Evolutionary conservation across 208 protist species (phyloP).

Genomic region (Trypanosoma platydactyli): DNA sequence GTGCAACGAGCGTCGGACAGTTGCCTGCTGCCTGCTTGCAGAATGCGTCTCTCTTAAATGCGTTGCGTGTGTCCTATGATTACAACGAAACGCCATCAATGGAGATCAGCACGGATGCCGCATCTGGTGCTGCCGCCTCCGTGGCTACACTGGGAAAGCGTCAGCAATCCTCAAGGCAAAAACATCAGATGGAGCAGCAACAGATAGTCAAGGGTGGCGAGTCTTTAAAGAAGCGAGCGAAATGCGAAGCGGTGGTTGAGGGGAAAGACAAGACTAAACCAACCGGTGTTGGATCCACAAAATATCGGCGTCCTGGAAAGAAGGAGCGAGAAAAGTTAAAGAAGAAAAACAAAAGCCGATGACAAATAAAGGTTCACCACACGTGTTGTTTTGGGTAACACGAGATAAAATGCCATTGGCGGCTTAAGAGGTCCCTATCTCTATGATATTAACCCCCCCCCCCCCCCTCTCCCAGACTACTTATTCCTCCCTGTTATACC

Average conservation of each 20-base stretch:
- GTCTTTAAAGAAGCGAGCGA: not conserved
- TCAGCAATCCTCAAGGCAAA: conserved; percentile 12
- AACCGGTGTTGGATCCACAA: not conserved
- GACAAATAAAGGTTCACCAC: not conserved
- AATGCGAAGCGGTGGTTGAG: conserved; percentile 12
- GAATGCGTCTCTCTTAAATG: conserved; percentile 35
- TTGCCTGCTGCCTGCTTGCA: not conserved
- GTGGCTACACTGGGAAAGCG: conserved; percentile 15
- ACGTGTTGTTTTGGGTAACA: too few species aligned
- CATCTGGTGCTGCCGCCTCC: not conserved
- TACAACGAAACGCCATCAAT: conserved; percentile 32
- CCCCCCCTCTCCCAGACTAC: too few species aligned
- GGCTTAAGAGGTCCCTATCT: too few species aligned
- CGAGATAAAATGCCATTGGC: too few species aligned
- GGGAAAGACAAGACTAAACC: not conserved
- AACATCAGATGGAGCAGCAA: not conserved
- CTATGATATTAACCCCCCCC: too few species aligned
- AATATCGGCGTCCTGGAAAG: conserved; percentile 40
- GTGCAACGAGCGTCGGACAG: not conserved
- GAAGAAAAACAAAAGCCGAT: not conserved
- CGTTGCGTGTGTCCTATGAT: conserved; percentile 42
- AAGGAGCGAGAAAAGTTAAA: conserved; percentile 44
- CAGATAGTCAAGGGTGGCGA: not conserved
- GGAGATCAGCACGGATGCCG: not conserved
- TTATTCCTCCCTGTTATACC: too few species aligned